A percentile compares a stretch with the other conserved stretches of the same genome.
phyloP scores from a whole-genome alignment of 2,329 filamentous ascomycete genomes.

The Ophiostoma perfectum region DNA sequence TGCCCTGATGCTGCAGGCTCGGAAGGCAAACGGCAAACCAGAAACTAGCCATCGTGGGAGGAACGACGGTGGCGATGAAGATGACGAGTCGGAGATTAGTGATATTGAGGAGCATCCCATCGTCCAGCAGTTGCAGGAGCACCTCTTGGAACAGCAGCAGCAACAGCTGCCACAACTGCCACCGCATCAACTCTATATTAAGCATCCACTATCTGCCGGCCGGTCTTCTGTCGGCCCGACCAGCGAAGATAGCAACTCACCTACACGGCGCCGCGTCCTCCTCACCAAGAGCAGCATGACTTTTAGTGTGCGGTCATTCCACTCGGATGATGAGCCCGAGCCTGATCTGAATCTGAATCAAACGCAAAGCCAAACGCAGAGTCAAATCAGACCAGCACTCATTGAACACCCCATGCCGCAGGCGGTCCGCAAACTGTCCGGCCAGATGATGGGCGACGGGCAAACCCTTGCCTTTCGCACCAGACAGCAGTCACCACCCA shows the following conservation, averaged over 20 bases:
- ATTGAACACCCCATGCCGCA: slow-evolving; percentile 15
- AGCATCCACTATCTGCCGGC: not conserved
- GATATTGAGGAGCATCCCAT: slow-evolving; percentile 46
- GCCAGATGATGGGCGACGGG: slow-evolving; percentile 5
- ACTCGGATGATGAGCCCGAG: slow-evolving; percentile 23
- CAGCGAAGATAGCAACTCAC: slow-evolving; percentile 20
- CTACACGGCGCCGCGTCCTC: slow-evolving; percentile 21
- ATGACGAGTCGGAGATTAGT: slow-evolving; percentile 45
- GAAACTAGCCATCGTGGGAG: not conserved
- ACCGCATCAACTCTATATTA: not conserved
- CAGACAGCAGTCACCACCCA: slow-evolving; percentile 21
- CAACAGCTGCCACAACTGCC: slow-evolving; percentile 1
- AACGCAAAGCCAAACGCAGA: not conserved
- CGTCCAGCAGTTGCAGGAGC: slow-evolving; percentile 16
- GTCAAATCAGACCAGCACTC: not conserved
- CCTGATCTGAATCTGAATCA: slow-evolving; percentile 10
- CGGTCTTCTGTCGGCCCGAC: slow-evolving; percentile 1
- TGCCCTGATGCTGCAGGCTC: slow-evolving; percentile 10
- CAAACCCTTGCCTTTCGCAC: slow-evolving; percentile 11
- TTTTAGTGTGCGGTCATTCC: slow-evolving; percentile 23
- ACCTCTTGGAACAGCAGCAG: not conserved
- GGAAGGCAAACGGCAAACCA: slow-evolving; percentile 8
- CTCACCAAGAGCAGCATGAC: slow-evolving; percentile 24
- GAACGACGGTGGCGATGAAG: not conserved
- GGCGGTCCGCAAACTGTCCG: slow-evolving; percentile 16